Base-by-base conservation (phyloP, 2,329 filamentous ascomycete species). In the Aspergillus novofumigatus region DNA sequence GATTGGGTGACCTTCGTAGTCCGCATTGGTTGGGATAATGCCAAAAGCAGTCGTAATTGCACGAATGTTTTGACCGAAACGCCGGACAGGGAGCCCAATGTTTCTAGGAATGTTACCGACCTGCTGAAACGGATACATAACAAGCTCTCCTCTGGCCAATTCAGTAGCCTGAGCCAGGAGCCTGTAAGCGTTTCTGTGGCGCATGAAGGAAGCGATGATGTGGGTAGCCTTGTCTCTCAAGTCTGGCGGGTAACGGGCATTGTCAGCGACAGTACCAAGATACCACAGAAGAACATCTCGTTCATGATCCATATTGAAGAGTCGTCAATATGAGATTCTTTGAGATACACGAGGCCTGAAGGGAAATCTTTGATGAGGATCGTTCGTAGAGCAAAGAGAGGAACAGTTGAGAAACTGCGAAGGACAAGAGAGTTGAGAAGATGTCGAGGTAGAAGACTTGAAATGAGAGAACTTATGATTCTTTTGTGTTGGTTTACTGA, bases 91-190 rank as follows among this genome's bases (percentile, higher is more conserved):
- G 20, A 51, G 53, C 8, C 50, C 29, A 32, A 42, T 23, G 35
- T 53, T 47, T 17, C 53, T 42, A 26, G 28, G 21, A 28, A 32
- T n/a, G n/a, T n/a, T 28, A 54, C 52, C 20, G 11, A 42, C 35
- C 53, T 45, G 52, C 51, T 58, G 51, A 53, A 55, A 52, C 17
- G 41, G 50, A 47, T 53, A 29, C 32, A 58, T 58, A 10, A 44
- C 25, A 1, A 59, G 21, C 6, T 59, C 55, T 3, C 49, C 57
- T 11, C 28, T 47, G 8, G 32, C 53, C 14, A 63, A 47, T 41
- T 44, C 54, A 51, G 45, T 11, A 14, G 56, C 28, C 41, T 64
- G 60, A 29, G 63, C 65, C 58, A 65, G 60, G 35, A 67, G 63
- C 17, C 60, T 59, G 47, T 51, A 59, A 23, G 47, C 32, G 45